Conservation (phyloP, 2,329 filamentous ascomycete genomes). For the Metarhizium humberi region DNA sequence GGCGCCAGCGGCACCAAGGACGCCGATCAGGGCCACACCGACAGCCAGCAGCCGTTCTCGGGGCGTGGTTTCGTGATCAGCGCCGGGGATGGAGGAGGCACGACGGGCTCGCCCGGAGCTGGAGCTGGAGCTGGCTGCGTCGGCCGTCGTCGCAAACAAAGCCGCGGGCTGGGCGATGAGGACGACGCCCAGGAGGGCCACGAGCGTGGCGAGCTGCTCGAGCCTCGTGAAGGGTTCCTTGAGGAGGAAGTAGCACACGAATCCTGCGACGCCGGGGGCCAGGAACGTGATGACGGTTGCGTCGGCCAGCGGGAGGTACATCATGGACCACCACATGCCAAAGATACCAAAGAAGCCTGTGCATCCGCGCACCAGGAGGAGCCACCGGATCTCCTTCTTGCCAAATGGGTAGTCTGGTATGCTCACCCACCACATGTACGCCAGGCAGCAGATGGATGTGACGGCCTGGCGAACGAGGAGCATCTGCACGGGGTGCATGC, state of each 20-base stretch:
- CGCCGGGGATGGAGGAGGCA: slow-evolving; percentile 13
- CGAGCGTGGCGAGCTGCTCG: slow-evolving; percentile 65
- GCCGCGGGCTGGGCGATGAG: slow-evolving; percentile 68
- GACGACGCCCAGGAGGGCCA: slow-evolving; percentile 72
- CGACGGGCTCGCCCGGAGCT: no score
- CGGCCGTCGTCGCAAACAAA: slow-evolving; percentile 31
- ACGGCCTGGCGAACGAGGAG: slow-evolving; percentile 72
- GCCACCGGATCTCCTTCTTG: slow-evolving; percentile 50
- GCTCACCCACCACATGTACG: slow-evolving; percentile 65
- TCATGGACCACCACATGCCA: slow-evolving; percentile 57
- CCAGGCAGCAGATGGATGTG: slow-evolving; percentile 55
- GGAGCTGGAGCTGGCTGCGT: no score
- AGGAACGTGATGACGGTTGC: slow-evolving; percentile 87
- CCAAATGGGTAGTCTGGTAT: slow-evolving; percentile 66
- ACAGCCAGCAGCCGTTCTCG: slow-evolving; percentile 62
- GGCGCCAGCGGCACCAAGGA: slow-evolving; percentile 64
- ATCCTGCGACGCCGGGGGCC: slow-evolving; percentile 67
- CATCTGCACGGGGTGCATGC: slow-evolving; percentile 77
- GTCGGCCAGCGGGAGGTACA: slow-evolving; percentile 77
- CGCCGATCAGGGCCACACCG: slow-evolving; percentile 63
- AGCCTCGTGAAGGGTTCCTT: slow-evolving; percentile 69
- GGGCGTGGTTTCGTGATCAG: slow-evolving; percentile 38
- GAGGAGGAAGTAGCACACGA: slow-evolving; percentile 66
- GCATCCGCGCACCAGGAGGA: slow-evolving; percentile 60
- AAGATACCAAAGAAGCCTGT: slow-evolving; percentile 72